phyloP scores from a whole-genome alignment of 2,329 filamentous ascomycete genomes.

The Pestalotiopsis sp. region DNA sequence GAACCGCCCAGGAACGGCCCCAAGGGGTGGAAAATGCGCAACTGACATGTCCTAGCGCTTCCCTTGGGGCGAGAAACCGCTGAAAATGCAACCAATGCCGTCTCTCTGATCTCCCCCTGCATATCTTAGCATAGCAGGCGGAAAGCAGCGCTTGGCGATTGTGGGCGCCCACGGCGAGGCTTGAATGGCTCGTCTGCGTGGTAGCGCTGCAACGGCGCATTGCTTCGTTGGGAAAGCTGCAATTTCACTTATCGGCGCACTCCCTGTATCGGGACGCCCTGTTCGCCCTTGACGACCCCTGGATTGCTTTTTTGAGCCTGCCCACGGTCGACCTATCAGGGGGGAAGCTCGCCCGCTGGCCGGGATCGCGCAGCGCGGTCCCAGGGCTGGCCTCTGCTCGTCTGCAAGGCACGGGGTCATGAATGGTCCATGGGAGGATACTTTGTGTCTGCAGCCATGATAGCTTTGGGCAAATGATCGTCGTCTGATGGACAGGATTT shows the following conservation, averaged over 20 bases:
- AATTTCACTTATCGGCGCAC: constrained; percentile 29
- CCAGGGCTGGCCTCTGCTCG: background rate
- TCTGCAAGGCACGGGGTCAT: constrained; percentile 7
- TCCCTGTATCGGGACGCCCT: constrained; percentile 7
- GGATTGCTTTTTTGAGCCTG: background rate
- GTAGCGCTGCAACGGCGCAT: constrained; percentile 18
- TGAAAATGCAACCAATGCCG: background rate
- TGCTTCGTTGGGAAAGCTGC: constrained; percentile 23
- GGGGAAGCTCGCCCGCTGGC: background rate
- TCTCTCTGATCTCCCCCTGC: background rate
- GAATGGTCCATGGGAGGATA: background rate
- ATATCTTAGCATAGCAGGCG: background rate
- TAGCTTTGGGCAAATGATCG: constrained; percentile 3
- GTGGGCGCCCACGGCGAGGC: background rate
- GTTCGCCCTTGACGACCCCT: constrained; percentile 1
- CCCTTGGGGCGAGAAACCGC: background rate
- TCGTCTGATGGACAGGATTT: background rate
- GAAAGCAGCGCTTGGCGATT: background rate
- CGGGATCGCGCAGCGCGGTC: constrained; percentile 1
- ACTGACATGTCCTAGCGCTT: background rate
- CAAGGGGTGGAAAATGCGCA: background rate
- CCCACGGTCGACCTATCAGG: background rate
- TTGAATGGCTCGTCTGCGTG: constrained; percentile 22
- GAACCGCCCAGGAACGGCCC: background rate
- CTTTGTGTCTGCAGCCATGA: background rate